phyloP scores from a whole-genome alignment of 805 yeast genomes.

The Monosporozyma aerobia region DNA sequence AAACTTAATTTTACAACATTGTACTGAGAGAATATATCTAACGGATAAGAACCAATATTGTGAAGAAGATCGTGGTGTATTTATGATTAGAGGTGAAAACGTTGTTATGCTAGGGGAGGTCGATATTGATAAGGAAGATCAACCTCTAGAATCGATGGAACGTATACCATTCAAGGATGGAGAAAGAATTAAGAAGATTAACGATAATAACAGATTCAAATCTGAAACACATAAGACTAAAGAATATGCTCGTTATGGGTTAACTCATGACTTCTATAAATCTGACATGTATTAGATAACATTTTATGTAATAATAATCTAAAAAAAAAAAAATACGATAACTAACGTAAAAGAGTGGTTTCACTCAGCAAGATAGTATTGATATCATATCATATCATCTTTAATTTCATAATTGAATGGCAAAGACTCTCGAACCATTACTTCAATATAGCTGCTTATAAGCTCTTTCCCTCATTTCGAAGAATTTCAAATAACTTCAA shows the following conservation, averaged over 20 bases:
- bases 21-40: conserved; percentile 74
- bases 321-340: neutral
- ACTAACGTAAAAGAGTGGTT: neutral
- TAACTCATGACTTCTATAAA: conserved; percentile 47
- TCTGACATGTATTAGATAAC: conserved; percentile 42
- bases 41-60: conserved; percentile 50
- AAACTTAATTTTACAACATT: conserved; percentile 84
- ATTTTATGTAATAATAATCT: neutral
- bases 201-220: conserved; percentile 30
- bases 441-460: no score
- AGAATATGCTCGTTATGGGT: conserved; percentile 43
- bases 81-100: conserved; percentile 90
- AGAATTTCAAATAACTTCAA: neutral
- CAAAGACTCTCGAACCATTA: no score
- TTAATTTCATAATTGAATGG: no score
- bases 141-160: conserved; percentile 46
- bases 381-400: no score
- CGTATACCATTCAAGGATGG: conserved; percentile 59
- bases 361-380: neutral
- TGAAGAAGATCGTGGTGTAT: conserved; percentile 70
- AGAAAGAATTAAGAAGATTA: conserved; percentile 32
- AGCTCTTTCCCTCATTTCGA: neutral
- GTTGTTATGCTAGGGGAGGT: conserved; percentile 90
- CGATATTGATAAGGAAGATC: conserved; percentile 79
- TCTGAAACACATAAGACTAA: conserved; percentile 40